These are phyloP conservation scores for Pseudozyma sp. DNA, from an alignment of 1,284 basidiomycete species.

Conservation along the genomic window DNA sequence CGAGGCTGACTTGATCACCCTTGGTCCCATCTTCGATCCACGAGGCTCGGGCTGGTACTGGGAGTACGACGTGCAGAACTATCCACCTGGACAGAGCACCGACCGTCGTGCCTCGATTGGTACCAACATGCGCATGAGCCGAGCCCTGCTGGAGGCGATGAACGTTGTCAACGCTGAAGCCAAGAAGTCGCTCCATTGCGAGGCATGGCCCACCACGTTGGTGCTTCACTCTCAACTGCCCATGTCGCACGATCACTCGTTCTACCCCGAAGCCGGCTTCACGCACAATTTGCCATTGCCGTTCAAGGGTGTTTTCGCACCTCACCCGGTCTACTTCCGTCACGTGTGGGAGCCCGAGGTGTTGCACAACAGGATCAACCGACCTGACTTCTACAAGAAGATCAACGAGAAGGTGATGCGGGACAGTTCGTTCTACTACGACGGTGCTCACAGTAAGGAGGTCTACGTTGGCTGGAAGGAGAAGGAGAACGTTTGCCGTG, in stretches of 20 bases:
- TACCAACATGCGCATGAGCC: constrained; percentile 68
- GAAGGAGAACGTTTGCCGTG: constrained; percentile 65
- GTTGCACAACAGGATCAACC: constrained; percentile 65
- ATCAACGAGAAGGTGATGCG: constrained; percentile 68
- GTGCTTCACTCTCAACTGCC: constrained; percentile 68
- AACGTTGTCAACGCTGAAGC: constrained; percentile 69
- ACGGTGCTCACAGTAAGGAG: constrained; percentile 65
- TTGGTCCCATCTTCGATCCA: constrained; percentile 69
- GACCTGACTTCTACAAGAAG: constrained; percentile 68
- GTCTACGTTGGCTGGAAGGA: constrained; percentile 68
- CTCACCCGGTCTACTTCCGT: constrained; percentile 68
- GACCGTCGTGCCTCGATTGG: constrained; percentile 67
- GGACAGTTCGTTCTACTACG: constrained; percentile 68
- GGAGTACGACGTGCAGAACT: constrained; percentile 69
- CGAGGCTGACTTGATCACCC: constrained; percentile 68
- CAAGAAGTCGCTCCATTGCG: constrained; percentile 68
- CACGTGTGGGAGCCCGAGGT: constrained; percentile 67
- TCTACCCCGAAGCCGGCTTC: constrained; percentile 67
- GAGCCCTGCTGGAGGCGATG: constrained; percentile 67
- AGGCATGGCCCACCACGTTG: constrained; percentile 68
- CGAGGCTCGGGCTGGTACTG: constrained; percentile 68
- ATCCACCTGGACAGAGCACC: constrained; percentile 62
- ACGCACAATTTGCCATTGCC: constrained; percentile 67
- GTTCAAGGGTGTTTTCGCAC: constrained; percentile 68
- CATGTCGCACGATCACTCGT: constrained; percentile 64